Percentiles rank a stretch among this genome's conserved stretches.
phyloP scores from a whole-genome alignment of 306 rosid species.

The Crataegus laevigata region DNA sequence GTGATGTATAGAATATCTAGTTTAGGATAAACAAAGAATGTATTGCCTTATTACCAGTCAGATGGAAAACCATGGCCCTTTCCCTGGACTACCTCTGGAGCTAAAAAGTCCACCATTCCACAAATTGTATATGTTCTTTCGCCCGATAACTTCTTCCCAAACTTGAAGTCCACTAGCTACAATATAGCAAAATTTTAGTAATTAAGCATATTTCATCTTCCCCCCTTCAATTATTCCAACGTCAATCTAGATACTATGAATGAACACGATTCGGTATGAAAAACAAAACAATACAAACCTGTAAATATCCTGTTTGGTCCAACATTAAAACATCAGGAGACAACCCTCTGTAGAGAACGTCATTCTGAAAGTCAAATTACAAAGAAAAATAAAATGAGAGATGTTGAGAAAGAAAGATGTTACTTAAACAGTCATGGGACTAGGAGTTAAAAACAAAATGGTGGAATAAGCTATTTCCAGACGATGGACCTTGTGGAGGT shows the following conservation, averaged over 20 bases:
- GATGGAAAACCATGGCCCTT: constrained; percentile 91
- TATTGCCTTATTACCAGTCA: constrained; percentile 63
- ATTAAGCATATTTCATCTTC: constrained; percentile 1
- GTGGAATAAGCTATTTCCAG: constrained; percentile 3
- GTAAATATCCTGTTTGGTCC: constrained; percentile 71
- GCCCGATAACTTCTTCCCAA: constrained; percentile 56
- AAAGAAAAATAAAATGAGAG: constrained; percentile 9
- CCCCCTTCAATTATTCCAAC: background rate
- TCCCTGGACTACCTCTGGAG: constrained; percentile 92
- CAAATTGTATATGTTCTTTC: constrained; percentile 89
- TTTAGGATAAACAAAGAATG: constrained; percentile 3
- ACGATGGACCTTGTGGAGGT: constrained; percentile 72
- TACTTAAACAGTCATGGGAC: background rate
- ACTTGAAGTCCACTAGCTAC: constrained; percentile 87
- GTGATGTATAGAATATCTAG: background rate
- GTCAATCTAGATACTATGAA: constrained; percentile 15
- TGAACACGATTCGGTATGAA: constrained; percentile 4
- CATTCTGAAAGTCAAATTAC: constrained; percentile 62
- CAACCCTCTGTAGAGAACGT: constrained; percentile 90
- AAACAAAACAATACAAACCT: constrained; percentile 37
- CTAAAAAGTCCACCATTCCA: constrained; percentile 79
- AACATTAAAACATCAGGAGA: constrained; percentile 81
- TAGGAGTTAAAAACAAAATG: constrained; percentile 11
- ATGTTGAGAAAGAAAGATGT: background rate
- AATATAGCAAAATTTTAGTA: constrained; percentile 14